Percentiles rank a stretch among this genome's conserved stretches.
Evolutionary conservation across 306 rosid species (phyloP).

Genomic region (Nissolia schottii): DNA sequence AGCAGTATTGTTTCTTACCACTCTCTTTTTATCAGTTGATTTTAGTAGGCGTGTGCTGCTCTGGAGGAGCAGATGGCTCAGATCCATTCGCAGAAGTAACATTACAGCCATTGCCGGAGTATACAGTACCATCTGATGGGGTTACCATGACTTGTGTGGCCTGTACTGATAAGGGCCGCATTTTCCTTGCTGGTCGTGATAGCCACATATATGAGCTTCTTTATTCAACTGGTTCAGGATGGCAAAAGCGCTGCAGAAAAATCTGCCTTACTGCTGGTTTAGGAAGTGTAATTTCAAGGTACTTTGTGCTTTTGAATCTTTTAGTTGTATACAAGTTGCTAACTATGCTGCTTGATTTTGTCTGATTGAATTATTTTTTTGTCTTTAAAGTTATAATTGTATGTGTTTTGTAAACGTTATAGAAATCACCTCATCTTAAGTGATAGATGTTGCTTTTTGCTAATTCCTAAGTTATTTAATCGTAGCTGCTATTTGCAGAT

Average conservation of each 20-base stretch:
- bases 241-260: slow-evolving; percentile 93
- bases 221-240: slow-evolving; percentile 86
- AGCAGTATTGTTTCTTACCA: slow-evolving; percentile 29
- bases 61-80: slow-evolving; percentile 75
- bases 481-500: slow-evolving; percentile 54
- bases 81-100: slow-evolving; percentile 93
- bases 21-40: slow-evolving; percentile 57
- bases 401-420: background rate
- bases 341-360: background rate
- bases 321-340: background rate
- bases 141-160: slow-evolving; percentile 90
- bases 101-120: slow-evolving; percentile 87
- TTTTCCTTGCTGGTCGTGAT: slow-evolving; percentile 95
- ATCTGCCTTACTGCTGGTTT: slow-evolving; percentile 88
- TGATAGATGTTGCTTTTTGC: slow-evolving; percentile 14
- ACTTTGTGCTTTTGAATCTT: slow-evolving; percentile 18
- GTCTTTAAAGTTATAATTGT: background rate
- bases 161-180: slow-evolving; percentile 87
- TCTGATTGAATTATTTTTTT: background rate
- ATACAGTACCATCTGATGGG: slow-evolving; percentile 86
- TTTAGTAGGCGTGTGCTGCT: slow-evolving; percentile 92
- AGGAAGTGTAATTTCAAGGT: slow-evolving; percentile 95
- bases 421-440: background rate
- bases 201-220: slow-evolving; percentile 89
- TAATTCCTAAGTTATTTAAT: slow-evolving; percentile 16